These are phyloP conservation scores for Pachysolen tannophilus DNA, from an alignment of 805 yeast species.

Conservation along the genomic window DNA sequence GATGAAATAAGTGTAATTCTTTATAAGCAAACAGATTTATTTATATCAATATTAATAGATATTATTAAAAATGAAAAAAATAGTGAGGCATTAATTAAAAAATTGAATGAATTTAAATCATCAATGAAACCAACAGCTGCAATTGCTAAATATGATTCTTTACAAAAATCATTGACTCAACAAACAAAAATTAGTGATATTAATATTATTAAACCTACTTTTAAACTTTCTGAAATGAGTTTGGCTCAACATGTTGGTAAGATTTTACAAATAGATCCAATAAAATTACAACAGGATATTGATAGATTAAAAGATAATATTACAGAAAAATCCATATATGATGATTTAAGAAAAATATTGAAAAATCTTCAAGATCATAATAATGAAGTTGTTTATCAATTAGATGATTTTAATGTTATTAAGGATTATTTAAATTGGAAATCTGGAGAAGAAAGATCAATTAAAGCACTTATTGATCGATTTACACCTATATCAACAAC, in stretches of 20 bases:
- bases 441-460: constrained; percentile 24
- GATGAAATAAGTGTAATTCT: constrained; percentile 17
- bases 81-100: constrained; percentile 30
- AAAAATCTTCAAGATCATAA: constrained; percentile 17
- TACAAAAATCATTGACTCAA: background rate
- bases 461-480: constrained; percentile 21
- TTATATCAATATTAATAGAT: constrained; percentile 23
- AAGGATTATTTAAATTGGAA: constrained; percentile 34
- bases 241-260: background rate
- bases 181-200: constrained; percentile 1
- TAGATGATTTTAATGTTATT: constrained; percentile 27
- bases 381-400: constrained; percentile 21
- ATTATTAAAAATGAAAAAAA: constrained; percentile 29
- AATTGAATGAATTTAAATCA: constrained; percentile 34
- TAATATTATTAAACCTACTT: no score
- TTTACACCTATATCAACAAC: constrained; percentile 9
- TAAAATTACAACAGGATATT: constrained; percentile 48
- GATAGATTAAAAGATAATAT: constrained; percentile 30
- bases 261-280: constrained; percentile 28
- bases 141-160: constrained; percentile 15
- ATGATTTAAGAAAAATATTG: constrained; percentile 19
- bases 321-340: constrained; percentile 23
- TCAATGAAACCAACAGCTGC: constrained; percentile 17
- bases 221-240: background rate
- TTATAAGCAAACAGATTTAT: constrained; percentile 22